phyloP scores from a whole-genome alignment of 495 filamentous ascomycete species.

The Penicillium steckii region DNA sequence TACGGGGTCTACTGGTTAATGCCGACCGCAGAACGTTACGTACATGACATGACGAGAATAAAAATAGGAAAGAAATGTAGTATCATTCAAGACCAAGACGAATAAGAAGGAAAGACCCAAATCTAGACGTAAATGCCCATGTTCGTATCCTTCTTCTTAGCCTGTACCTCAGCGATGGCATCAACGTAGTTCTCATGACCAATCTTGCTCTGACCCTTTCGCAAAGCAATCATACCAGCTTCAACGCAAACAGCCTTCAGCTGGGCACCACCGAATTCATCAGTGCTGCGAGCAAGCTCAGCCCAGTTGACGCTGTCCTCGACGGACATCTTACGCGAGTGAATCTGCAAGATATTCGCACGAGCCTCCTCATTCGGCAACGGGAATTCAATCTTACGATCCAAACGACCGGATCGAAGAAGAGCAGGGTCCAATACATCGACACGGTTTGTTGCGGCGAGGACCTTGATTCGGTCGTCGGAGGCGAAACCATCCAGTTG shows the following conservation, averaged over 20 bases:
- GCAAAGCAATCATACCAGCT: conserved; percentile 97
- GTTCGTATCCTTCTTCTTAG: conserved; percentile 92
- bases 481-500: conserved; percentile 98
- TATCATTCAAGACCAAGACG: background rate
- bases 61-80: conserved; percentile 4
- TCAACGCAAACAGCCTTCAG: conserved; percentile 98
- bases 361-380: conserved; percentile 98
- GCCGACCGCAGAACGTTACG: conserved; percentile 24
- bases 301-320: conserved; percentile 93
- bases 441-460: conserved; percentile 96
- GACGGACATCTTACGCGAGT: conserved; percentile 97
- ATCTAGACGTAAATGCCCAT: conserved; percentile 54
- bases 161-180: conserved; percentile 94
- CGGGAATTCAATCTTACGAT: conserved; percentile 99
- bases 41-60: conserved; percentile 27
- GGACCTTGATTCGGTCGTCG: conserved; percentile 98
- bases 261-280: conserved; percentile 97
- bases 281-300: conserved; percentile 93
- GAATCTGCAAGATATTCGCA: conserved; percentile 95
- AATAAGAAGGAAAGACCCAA: background rate
- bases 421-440: conserved; percentile 96
- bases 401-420: conserved; percentile 88
- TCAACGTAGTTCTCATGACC: conserved; percentile 99
- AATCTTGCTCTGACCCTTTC: conserved; percentile 90
- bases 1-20: conserved; percentile 16